Conservation (phyloP, 169 alveolate genomes). For the Theileria luwenshuni region DNA sequence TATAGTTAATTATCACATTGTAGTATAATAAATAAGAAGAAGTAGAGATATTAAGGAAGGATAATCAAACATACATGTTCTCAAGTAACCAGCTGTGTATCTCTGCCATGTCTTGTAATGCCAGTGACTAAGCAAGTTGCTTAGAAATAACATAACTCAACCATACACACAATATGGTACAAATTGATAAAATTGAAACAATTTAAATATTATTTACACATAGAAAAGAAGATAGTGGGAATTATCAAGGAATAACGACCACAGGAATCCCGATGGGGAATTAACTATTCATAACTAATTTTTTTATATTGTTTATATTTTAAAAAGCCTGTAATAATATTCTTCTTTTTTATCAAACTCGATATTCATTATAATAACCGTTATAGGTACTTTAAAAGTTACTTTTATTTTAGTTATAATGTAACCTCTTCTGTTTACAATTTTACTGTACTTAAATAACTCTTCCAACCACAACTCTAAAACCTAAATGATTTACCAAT, state of each 20-base stretch:
- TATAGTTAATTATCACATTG: neutral
- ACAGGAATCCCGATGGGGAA: conserved; percentile 24
- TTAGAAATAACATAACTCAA: conserved; percentile 51
- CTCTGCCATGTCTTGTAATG: conserved; percentile 90
- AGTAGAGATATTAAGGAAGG: too few species aligned
- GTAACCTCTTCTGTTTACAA: neutral
- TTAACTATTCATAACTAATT: neutral
- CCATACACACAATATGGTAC: conserved; percentile 10
- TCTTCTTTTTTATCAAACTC: neutral
- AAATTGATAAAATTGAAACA: conserved; percentile 9
- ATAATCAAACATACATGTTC: conserved; percentile 76
- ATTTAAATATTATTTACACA: neutral
- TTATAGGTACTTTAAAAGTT: conserved; percentile 1
- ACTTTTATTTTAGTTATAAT: neutral
- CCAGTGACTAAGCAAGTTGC: conserved; percentile 73
- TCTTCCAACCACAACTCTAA: too few species aligned
- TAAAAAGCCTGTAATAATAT: neutral
- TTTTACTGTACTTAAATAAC: neutral
- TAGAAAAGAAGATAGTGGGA: neutral
- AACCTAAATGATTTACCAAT: neutral
- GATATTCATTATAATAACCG: neutral
- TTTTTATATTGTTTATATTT: neutral
- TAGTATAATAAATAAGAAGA: neutral
- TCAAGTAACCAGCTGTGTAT: conserved; percentile 85
- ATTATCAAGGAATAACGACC: neutral